These are phyloP conservation scores for Zygoascus ofunaensis DNA, from an alignment of 805 yeast species.

Conservation along the genomic window DNA sequence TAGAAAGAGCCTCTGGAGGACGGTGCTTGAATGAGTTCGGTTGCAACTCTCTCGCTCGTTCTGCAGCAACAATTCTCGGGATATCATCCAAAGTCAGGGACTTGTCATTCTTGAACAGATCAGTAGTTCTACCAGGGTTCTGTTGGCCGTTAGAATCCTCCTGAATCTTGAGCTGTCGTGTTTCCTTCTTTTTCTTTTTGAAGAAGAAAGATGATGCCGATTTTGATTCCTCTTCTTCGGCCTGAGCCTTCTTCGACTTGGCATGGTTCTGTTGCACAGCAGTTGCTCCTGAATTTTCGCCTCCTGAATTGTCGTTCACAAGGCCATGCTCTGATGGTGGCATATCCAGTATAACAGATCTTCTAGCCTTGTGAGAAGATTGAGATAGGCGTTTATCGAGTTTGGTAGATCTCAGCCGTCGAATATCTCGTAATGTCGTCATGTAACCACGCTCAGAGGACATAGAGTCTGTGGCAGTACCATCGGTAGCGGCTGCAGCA, in stretches of 20 bases:
- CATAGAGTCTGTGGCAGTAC: neutral
- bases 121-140: conserved; percentile 47
- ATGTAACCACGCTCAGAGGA: conserved; percentile 38
- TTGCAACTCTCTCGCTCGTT: conserved; percentile 86
- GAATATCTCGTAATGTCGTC: conserved; percentile 65
- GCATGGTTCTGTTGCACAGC: conserved; percentile 1
- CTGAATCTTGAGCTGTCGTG: conserved; percentile 11
- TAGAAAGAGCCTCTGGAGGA: conserved; percentile 27
- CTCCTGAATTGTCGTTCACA: conserved; percentile 11
- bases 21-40: conserved; percentile 89
- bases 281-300: neutral
- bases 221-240: neutral
- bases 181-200: conserved; percentile 11
- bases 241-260: neutral
- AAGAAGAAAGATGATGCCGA: conserved; percentile 6
- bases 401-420: conserved; percentile 63
- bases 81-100: conserved; percentile 90
- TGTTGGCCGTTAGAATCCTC: conserved; percentile 7
- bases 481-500: neutral
- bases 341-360: conserved; percentile 56
- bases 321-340: conserved; percentile 31
- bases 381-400: conserved; percentile 50
- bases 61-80: conserved; percentile 93
- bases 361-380: conserved; percentile 51
- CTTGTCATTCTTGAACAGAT: conserved; percentile 67